Evolutionary conservation across 257 asterid genomes (phyloP).

Genomic region (Solanum gandarillasii): DNA sequence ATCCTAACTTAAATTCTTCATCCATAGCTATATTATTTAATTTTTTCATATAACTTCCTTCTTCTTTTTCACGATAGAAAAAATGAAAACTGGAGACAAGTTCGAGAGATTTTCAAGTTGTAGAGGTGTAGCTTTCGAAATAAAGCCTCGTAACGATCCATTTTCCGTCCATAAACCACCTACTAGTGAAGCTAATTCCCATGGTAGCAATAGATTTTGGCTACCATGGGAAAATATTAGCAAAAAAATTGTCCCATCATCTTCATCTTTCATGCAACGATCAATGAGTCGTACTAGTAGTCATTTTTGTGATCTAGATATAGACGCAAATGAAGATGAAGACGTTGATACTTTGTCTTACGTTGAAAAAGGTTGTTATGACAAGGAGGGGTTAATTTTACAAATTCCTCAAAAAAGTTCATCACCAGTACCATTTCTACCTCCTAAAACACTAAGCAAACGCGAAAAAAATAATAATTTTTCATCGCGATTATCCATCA

Average conservation of each 20-base stretch:
- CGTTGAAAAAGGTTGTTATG: conserved; percentile 36
- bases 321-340: conserved; percentile 9
- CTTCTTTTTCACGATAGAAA: not conserved
- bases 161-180: conserved; percentile 25
- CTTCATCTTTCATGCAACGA: conserved; percentile 19
- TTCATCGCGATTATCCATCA: conserved; percentile 36
- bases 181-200: not conserved
- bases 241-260: conserved; percentile 16
- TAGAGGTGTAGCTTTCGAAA: conserved; percentile 70
- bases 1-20: not conserved
- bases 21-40: not conserved
- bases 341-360: conserved; percentile 9
- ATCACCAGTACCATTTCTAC: conserved; percentile 7
- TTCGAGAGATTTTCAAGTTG: conserved; percentile 49
- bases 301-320: conserved; percentile 59
- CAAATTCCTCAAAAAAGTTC: not conserved
- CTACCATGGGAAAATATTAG: conserved; percentile 37
- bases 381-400: not conserved
- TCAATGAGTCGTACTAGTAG: conserved; percentile 54
- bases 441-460: conserved; percentile 6
- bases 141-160: conserved; percentile 46
- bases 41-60: not conserved
- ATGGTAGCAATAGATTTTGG: conserved; percentile 18
- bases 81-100: conserved; percentile 22
- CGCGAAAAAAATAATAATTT: conserved; percentile 7